Evolutionary conservation across 352 stramenopile species (phyloP), one percentile per base, ranked within the genome.

Genomic region (Elongisporangium prolatum): DNA sequence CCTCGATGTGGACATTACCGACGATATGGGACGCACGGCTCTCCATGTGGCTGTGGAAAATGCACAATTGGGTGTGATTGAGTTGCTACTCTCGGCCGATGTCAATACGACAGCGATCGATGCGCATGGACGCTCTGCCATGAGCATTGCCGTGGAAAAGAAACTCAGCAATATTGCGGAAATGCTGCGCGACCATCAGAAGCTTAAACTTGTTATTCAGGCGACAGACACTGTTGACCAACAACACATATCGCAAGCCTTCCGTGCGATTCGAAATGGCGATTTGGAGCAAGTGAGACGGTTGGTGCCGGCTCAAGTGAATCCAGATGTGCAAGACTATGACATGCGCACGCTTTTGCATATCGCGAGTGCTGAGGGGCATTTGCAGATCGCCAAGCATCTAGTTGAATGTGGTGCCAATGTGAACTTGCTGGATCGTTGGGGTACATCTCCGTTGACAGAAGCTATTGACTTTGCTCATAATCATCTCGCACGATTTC

Each of bases 41-140:
- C 70, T 93, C n/a, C 84, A 93, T 55, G 71, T 91, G 9, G 84
- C 84, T 0, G 82, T 91, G 10, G 84, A 92, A 52, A 86, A 80
- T 21, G 71, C 64, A 5, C 80, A 91, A 56, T 28, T 93, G 7
- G 74, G 72, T 7, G 77, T 90, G 44, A 86, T 93, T 54, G 84
- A 93, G 64, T 55, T 93, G 22, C 50, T 93, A 53, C 56, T 93
- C 10, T 92, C 82, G 8, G 82, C 84, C 1, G 80, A 80, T n/a
- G 82, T 88, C 2, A 72, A 80, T 9, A 80, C 67, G 11, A 81
- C 75, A 17, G 64, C 85, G 22, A 60, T 87, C 34, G 84, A 93
- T 54, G 51, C 67, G 3, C 24, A 60, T 6, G 83, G 81, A 6
- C 82, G 82, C 16, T 86, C 80, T 4, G 75, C 84, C 0, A 78